phyloP scores from a whole-genome alignment of 1,284 basidiomycete species.

The Neotropicomus parvogracilis region DNA sequence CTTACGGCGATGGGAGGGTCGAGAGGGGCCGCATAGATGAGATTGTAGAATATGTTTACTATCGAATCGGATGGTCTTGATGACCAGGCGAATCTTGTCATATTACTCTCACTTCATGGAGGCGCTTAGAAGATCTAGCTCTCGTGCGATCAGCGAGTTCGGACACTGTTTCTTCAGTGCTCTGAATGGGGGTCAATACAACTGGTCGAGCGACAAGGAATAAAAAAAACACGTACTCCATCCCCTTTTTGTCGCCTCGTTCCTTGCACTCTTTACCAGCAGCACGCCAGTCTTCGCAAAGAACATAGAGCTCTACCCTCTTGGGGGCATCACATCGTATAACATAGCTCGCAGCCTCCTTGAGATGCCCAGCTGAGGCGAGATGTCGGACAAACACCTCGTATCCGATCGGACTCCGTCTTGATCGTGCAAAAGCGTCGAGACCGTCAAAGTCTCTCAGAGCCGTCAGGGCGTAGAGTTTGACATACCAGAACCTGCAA shows the following conservation, averaged over 20 bases:
- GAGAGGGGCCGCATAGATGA: slow-evolving; percentile 34
- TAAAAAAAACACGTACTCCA: slow-evolving; percentile 61
- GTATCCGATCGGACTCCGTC: slow-evolving; percentile 92
- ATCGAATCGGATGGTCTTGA: slow-evolving; percentile 57
- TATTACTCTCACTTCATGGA: slow-evolving; percentile 54
- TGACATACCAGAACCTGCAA: slow-evolving; percentile 88
- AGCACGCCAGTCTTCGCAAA: slow-evolving; percentile 84
- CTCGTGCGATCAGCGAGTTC: slow-evolving; percentile 73
- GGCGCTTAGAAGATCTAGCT: slow-evolving; percentile 67
- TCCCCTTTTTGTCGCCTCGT: slow-evolving; percentile 71
- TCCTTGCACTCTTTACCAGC: slow-evolving; percentile 89
- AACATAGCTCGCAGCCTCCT: slow-evolving; percentile 75
- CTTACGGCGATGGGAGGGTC: slow-evolving; percentile 28
- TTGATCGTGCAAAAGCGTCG: slow-evolving; percentile 79
- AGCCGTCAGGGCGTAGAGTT: slow-evolving; percentile 78
- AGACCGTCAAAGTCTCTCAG: slow-evolving; percentile 80
- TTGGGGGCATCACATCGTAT: slow-evolving; percentile 79
- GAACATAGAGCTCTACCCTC: slow-evolving; percentile 80
- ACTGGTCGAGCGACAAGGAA: slow-evolving; percentile 1
- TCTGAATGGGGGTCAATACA: slow-evolving; percentile 37
- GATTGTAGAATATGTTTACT: slow-evolving; percentile 61
- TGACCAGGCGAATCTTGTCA: neutral
- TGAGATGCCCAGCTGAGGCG: slow-evolving; percentile 64
- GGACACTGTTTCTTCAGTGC: slow-evolving; percentile 68
- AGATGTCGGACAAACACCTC: slow-evolving; percentile 87